These are phyloP conservation scores for Penicillium sp. DNA, from an alignment of 2,329 filamentous ascomycete species.

Conservation along the genomic window DNA sequence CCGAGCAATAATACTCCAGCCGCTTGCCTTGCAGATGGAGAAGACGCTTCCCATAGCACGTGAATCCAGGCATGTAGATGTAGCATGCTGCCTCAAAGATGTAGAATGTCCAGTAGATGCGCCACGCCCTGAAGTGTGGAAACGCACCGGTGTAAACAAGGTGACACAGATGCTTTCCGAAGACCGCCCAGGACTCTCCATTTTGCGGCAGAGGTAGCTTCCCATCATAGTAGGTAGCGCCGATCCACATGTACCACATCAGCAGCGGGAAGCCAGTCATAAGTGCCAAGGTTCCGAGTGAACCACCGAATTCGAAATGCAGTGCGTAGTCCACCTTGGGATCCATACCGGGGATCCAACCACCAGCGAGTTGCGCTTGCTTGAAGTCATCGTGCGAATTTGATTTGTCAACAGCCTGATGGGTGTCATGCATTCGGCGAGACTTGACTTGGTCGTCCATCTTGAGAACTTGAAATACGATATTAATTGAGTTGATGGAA, in stretches of 20 bases:
- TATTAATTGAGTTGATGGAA: background rate
- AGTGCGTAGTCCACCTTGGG: conserved; percentile 24
- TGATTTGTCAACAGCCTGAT: background rate
- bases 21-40: conserved; percentile 77
- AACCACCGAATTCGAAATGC: conserved; percentile 79
- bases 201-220: conserved; percentile 66
- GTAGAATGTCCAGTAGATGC: conserved; percentile 92
- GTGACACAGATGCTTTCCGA: conserved; percentile 66
- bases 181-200: conserved; percentile 67
- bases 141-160: conserved; percentile 81
- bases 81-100: conserved; percentile 80
- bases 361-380: conserved; percentile 21
- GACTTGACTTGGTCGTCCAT: conserved; percentile 1
- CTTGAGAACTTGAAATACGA: background rate
- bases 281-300: conserved; percentile 70
- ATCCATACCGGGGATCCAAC: conserved; percentile 28
- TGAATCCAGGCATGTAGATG: conserved; percentile 80
- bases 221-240: conserved; percentile 86
- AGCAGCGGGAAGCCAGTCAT: conserved; percentile 87
- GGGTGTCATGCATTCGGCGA: background rate
- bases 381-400: conserved; percentile 10
- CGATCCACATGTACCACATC: conserved; percentile 99
- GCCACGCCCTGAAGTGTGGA: conserved; percentile 77
- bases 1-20: conserved; percentile 91
- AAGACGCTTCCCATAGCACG: conserved; percentile 82